These are phyloP conservation scores for Rauvolfia tetraphylla DNA, from an alignment of 257 asterid genomes.

Conservation along the genomic window DNA sequence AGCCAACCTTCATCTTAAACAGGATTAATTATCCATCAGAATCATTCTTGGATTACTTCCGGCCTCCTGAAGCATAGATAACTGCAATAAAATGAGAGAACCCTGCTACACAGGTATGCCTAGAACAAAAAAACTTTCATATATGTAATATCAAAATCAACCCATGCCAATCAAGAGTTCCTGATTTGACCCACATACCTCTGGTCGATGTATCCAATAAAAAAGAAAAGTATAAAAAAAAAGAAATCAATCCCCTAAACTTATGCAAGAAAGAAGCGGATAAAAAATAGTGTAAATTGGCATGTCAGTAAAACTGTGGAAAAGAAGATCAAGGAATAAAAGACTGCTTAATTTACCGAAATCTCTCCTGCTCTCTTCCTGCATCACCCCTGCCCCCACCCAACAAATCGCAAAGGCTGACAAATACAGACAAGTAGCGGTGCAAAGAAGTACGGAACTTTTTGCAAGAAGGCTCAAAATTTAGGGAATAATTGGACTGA, in stretches of 20 bases:
- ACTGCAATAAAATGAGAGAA: background rate
- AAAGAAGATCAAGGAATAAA: too few relatives aligned
- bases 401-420: background rate
- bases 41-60: background rate
- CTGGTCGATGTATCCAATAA: too few relatives aligned
- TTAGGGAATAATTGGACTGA: background rate
- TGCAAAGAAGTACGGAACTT: background rate
- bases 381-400: background rate
- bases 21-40: background rate
- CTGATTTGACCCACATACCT: background rate
- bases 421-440: too few relatives aligned
- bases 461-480: background rate
- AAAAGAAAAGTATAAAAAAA: too few relatives aligned
- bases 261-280: too few relatives aligned
- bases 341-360: too few relatives aligned
- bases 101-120: background rate
- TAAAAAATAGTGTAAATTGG: too few relatives aligned
- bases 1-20: background rate
- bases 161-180: background rate
- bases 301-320: too few relatives aligned
- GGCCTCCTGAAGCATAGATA: background rate
- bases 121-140: too few relatives aligned
- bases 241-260: too few relatives aligned
- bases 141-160: background rate
- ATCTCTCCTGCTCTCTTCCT: background rate